Evolutionary conservation across 164 flowering plant species (phyloP).

Genomic region (Santalum album): DNA sequence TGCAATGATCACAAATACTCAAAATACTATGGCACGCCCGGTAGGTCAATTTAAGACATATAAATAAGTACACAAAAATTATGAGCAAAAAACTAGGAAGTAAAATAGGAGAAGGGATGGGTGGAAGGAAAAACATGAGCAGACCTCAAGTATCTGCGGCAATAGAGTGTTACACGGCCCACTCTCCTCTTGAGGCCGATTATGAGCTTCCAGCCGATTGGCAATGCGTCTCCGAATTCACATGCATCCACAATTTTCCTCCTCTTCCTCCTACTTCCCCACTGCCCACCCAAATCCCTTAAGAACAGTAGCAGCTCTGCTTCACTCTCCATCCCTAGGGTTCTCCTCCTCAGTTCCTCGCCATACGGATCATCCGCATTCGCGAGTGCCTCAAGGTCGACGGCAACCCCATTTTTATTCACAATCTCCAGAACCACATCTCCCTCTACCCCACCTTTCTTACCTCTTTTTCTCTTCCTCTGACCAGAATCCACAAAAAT

Average conservation of each 20-base stretch:
- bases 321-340: slow-evolving; percentile 35
- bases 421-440: slow-evolving; percentile 16
- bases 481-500: background rate
- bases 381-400: slow-evolving; percentile 28
- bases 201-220: slow-evolving; percentile 52
- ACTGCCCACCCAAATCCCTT: slow-evolving; percentile 40
- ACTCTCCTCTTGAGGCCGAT: slow-evolving; percentile 39
- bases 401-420: slow-evolving; percentile 29
- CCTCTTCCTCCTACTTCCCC: slow-evolving; percentile 58
- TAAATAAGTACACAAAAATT: too few species aligned
- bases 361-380: slow-evolving; percentile 28
- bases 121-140: background rate
- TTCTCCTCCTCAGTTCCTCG: slow-evolving; percentile 40
- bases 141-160: slow-evolving; percentile 50
- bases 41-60: slow-evolving; percentile 1
- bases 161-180: slow-evolving; percentile 32
- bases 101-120: too few species aligned
- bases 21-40: too few species aligned
- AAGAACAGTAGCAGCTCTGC: slow-evolving; percentile 36
- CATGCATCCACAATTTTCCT: slow-evolving; percentile 48
- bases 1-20: too few species aligned
- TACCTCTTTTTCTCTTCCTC: slow-evolving; percentile 30
- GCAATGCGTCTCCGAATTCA: slow-evolving; percentile 35
- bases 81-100: too few species aligned
- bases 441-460: slow-evolving; percentile 18